phyloP scores from a whole-genome alignment of 202 grass and related monocot genomes.

The Zoysia matrella region DNA sequence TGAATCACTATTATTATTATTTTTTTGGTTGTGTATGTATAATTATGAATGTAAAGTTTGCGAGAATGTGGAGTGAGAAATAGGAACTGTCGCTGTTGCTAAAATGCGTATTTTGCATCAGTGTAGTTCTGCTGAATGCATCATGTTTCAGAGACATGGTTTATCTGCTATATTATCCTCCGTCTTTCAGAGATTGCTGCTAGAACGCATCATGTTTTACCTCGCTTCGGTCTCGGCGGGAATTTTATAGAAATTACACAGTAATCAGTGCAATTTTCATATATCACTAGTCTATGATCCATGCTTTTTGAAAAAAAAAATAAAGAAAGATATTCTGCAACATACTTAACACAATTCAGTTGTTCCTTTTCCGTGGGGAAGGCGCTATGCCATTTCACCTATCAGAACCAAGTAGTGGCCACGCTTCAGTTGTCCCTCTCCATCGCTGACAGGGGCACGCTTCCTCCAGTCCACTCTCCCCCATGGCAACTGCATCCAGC shows the following conservation, averaged over 20 bases:
- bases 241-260: no score
- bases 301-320: neutral
- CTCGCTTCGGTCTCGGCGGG: neutral
- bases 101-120: neutral
- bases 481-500: conserved; percentile 50
- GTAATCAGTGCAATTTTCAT: neutral
- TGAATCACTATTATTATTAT: neutral
- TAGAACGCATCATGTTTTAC: neutral
- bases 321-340: neutral
- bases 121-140: neutral
- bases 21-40: neutral
- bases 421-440: conserved; percentile 5
- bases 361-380: neutral
- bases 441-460: neutral
- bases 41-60: neutral
- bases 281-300: neutral
- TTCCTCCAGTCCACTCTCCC: neutral
- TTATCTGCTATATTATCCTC: neutral
- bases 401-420: no score
- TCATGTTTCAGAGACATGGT: neutral
- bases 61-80: neutral
- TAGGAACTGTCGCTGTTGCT: neutral
- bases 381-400: neutral
- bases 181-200: no score
- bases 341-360: neutral